A percentile compares a stretch with the other conserved stretches of the same genome.
Evolutionary conservation across 2,329 filamentous ascomycete genomes (phyloP).

Genomic region (Cladosporium sp.): DNA sequence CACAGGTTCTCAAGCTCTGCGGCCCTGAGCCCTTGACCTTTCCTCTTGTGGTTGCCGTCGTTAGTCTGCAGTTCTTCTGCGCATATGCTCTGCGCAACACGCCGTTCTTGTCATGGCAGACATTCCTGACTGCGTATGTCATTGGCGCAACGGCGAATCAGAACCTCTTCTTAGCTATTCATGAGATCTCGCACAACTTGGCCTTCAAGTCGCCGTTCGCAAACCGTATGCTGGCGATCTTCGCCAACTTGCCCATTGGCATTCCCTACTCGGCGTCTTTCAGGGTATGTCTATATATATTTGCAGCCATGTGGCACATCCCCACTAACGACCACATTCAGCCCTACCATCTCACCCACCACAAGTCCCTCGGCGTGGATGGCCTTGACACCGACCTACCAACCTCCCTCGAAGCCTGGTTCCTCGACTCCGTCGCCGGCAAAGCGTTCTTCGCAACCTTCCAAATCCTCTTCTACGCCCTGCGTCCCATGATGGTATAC

Average conservation of each 20-base stretch:
- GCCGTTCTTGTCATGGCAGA: slow-evolving; percentile 77
- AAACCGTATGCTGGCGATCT: slow-evolving; percentile 84
- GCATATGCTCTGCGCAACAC: slow-evolving; percentile 76
- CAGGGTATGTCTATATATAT: slow-evolving; percentile 56
- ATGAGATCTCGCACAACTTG: slow-evolving; percentile 97
- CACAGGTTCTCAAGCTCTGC: slow-evolving; percentile 90
- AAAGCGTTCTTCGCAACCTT: slow-evolving; percentile 99
- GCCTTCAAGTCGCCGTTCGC: slow-evolving; percentile 78
- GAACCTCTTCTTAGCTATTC: slow-evolving; percentile 97
- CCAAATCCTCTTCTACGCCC: slow-evolving; percentile 97
- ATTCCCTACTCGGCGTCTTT: slow-evolving; percentile 96
- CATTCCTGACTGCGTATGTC: slow-evolving; percentile 84
- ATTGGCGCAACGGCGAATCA: slow-evolving; percentile 95
- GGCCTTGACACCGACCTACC: slow-evolving; percentile 95
- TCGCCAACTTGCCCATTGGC: slow-evolving; percentile 94
- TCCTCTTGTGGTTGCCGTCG: slow-evolving; percentile 82
- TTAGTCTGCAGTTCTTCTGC: slow-evolving; percentile 74
- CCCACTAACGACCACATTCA: slow-evolving; percentile 37
- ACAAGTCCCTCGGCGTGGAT: slow-evolving; percentile 96
- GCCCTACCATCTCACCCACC: slow-evolving; percentile 97
- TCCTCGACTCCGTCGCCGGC: slow-evolving; percentile 91
- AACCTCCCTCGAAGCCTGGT: slow-evolving; percentile 83
- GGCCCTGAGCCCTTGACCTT: slow-evolving; percentile 95
- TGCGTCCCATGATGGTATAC: slow-evolving; percentile 94
- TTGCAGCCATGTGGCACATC: neutral